These are phyloP conservation scores for Epipyxis sp. DNA, from an alignment of 108 stramenopile species.

Conservation along the genomic window DNA sequence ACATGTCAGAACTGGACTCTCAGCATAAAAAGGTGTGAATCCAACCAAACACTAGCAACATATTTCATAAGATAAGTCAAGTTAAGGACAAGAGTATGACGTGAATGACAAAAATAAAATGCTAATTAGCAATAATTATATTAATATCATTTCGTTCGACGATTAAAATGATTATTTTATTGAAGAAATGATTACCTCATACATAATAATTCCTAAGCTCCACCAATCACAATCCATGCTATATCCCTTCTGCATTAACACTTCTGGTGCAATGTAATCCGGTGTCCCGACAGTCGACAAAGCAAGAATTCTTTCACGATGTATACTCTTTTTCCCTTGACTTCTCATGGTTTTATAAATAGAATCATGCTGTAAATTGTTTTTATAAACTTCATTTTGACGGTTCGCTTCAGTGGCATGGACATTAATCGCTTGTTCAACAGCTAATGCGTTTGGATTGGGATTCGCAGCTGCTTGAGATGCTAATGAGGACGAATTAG, in stretches of 20 bases:
- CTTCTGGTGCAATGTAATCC: slow-evolving; percentile 99
- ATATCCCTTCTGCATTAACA: slow-evolving; percentile 74
- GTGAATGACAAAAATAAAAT: too few species aligned
- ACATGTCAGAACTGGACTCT: slow-evolving; percentile 93
- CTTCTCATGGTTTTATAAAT: background rate
- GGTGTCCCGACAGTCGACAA: slow-evolving; percentile 98
- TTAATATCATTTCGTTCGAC: too few species aligned
- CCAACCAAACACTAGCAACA: slow-evolving; percentile 92
- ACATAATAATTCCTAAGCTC: slow-evolving; percentile 99
- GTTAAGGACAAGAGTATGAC: too few species aligned
- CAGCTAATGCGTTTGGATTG: too few species aligned
- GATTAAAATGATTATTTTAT: too few species aligned
- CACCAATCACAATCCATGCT: slow-evolving; percentile 99
- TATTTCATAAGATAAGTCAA: too few species aligned
- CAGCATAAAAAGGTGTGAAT: slow-evolving; percentile 99
- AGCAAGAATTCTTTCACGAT: slow-evolving; percentile 65
- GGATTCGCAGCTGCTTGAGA: too few species aligned
- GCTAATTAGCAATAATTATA: too few species aligned
- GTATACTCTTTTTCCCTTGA: slow-evolving; percentile 65
- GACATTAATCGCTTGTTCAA: too few species aligned
- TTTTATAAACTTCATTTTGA: too few species aligned
- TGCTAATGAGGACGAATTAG: too few species aligned
- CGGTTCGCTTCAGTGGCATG: too few species aligned
- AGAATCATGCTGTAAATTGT: background rate
- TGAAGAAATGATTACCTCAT: slow-evolving; percentile 61